Base-by-base conservation (phyloP, 345 rosid genomes). In the Citrus sp. region DNA sequence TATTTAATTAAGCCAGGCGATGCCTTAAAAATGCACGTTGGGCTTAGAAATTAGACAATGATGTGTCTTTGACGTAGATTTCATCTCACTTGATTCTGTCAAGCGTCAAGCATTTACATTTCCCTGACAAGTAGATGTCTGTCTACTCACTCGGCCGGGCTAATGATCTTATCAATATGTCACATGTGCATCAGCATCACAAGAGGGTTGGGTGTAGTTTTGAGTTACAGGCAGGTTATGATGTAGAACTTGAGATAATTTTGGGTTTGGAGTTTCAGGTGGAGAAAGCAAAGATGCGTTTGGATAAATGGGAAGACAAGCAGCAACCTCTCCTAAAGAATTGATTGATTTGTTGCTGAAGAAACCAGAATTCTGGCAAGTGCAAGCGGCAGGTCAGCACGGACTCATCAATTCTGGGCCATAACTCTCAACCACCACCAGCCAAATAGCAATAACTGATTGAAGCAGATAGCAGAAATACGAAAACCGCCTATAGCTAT, bases 241-340 rank as follows among this genome's bases (percentile, higher is more conserved):
- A 42, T 12, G 9, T 12, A 42, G 16, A 42, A 46, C 16, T 46
- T 42, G 49, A 42, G 49, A 42, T 42, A 42, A 42, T 42, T 42
- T 42, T 3, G 14, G 37, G 1, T 5, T 70, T 51, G 74, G 65
- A 75, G 25, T 83, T 83, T 76, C 81, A 94, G 96, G 96, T 91
- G 56, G 94, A 89, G 84, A 92, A 77, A 58, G 87, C 94, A 1
- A 86, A 74, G 58, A 81, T 63, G 38, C 85, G 94, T 5, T 82
- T 92, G 83, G 90, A 86, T 60, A 85, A 68, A 82, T 92, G 98
- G 98, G 95, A 90, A 7, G 90, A 87, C 38, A 88, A 85, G 32
- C 86, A 84, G 34, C 80, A 80, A 65, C 76, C 89, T 30, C 70
- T 83, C 16, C 46, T 46, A 7, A 34, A 42, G 18, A 59, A 65